These are phyloP conservation scores for Alternaria postmessia DNA, from an alignment of 2,329 filamentous ascomycete species.

Conservation along the genomic window DNA sequence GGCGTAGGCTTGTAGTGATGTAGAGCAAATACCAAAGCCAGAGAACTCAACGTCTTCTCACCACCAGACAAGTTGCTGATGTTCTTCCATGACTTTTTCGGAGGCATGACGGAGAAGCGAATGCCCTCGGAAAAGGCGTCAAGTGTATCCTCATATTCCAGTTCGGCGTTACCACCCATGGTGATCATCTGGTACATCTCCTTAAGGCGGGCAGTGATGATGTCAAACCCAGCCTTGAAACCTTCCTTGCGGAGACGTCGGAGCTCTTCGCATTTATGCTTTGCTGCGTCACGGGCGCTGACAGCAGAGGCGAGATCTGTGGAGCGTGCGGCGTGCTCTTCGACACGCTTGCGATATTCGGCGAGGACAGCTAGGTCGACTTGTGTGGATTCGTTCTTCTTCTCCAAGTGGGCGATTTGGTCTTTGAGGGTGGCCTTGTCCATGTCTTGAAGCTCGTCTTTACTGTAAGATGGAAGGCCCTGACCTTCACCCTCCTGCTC, in stretches of 20 bases:
- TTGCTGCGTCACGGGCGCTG: constrained; percentile 80
- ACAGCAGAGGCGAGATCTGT: constrained; percentile 84
- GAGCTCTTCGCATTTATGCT: constrained; percentile 91
- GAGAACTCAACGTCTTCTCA: constrained; percentile 92
- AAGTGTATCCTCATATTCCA: constrained; percentile 93
- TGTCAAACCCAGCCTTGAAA: constrained; percentile 97
- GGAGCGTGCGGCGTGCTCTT: constrained; percentile 82
- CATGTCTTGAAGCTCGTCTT: constrained; percentile 71
- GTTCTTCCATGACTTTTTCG: constrained; percentile 99
- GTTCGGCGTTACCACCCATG: constrained; percentile 97
- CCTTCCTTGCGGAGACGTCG: constrained; percentile 89
- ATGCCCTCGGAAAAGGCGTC: constrained; percentile 98
- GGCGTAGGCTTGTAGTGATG: constrained; percentile 99
- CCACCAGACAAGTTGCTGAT: constrained; percentile 95
- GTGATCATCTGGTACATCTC: constrained; percentile 99
- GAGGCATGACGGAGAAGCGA: constrained; percentile 97
- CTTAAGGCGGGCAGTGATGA: constrained; percentile 92
- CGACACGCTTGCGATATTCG: constrained; percentile 85
- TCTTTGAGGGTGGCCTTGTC: constrained; percentile 69
- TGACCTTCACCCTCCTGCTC: constrained; percentile 59
- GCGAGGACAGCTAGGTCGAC: constrained; percentile 87
- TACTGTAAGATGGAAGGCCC: constrained; percentile 77
- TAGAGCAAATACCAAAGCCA: constrained; percentile 96
- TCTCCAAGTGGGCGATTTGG: constrained; percentile 71
- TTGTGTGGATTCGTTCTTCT: constrained; percentile 82